Conservation (phyloP, 257 asterid species). For the Fraxinus pennsylvanica region DNA sequence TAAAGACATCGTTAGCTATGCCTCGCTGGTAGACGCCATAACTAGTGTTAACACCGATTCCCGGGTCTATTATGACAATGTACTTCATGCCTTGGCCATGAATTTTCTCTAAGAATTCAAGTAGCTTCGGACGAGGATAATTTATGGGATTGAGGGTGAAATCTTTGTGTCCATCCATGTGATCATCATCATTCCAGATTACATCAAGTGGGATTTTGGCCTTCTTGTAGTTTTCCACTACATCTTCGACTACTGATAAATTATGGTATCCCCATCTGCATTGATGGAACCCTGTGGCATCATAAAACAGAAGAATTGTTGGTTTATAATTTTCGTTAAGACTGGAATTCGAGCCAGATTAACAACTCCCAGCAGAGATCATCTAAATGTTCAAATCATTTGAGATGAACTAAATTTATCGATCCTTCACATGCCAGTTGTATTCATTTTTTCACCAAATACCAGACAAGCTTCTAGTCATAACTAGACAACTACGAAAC, state of each 20-base stretch:
- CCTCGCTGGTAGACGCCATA: constrained; percentile 78
- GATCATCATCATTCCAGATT: constrained; percentile 95
- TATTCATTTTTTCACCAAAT: too few relatives aligned
- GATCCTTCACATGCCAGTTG: too few relatives aligned
- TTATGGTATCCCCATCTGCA: constrained; percentile 98
- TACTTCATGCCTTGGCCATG: constrained; percentile 88
- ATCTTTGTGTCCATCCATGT: constrained; percentile 93
- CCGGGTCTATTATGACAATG: constrained; percentile 84
- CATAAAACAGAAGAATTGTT: background rate
- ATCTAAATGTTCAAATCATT: too few relatives aligned
- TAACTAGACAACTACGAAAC: background rate
- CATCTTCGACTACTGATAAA: constrained; percentile 86
- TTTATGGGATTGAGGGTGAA: constrained; percentile 80
- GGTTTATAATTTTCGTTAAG: too few relatives aligned
- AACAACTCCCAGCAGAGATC: too few relatives aligned
- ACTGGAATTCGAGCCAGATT: too few relatives aligned
- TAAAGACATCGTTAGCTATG: constrained; percentile 75
- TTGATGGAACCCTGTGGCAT: constrained; percentile 83
- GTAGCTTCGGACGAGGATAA: constrained; percentile 78
- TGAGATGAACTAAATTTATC: too few relatives aligned
- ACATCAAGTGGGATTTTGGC: constrained; percentile 95
- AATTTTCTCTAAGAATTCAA: constrained; percentile 74
- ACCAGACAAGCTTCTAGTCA: background rate
- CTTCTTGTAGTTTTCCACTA: constrained; percentile 68
- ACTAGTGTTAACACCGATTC: constrained; percentile 68